Evolutionary conservation across 2,329 filamentous ascomycete species (phyloP).

Genomic region (Plenodomus biglobosus): DNA sequence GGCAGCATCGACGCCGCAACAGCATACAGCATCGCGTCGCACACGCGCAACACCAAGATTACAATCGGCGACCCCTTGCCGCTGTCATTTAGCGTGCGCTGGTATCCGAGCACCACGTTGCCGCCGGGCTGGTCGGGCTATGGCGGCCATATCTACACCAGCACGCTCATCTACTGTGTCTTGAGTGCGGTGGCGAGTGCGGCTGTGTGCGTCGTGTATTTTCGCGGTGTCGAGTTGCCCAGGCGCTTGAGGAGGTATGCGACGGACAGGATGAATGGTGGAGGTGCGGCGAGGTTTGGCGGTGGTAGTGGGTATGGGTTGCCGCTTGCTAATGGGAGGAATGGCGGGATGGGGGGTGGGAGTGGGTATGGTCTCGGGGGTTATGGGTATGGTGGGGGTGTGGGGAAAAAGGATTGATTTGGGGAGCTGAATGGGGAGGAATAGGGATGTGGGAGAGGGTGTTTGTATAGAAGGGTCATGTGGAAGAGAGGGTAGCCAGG

Average conservation of each 20-base stretch:
- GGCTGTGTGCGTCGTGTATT: slow-evolving; percentile 57
- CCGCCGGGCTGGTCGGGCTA: slow-evolving; percentile 59
- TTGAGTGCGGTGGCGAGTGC: slow-evolving; percentile 52
- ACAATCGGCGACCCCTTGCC: slow-evolving; percentile 86
- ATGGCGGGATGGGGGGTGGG: slow-evolving; percentile 46
- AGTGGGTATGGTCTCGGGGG: slow-evolving; percentile 46
- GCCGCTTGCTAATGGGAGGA: slow-evolving; percentile 32
- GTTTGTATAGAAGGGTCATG: too few species aligned
- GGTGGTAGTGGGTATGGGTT: slow-evolving; percentile 37
- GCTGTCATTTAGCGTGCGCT: slow-evolving; percentile 76
- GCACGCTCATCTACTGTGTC: slow-evolving; percentile 54
- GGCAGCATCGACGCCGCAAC: slow-evolving; percentile 85
- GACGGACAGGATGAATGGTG: slow-evolving; percentile 52
- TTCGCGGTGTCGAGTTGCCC: slow-evolving; percentile 55
- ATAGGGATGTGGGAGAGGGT: too few species aligned
- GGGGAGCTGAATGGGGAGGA: not conserved
- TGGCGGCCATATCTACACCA: slow-evolving; percentile 54
- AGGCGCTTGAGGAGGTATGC: slow-evolving; percentile 59
- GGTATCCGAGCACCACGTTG: slow-evolving; percentile 76
- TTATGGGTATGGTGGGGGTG: slow-evolving; percentile 48
- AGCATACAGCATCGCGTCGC: slow-evolving; percentile 78
- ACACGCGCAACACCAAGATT: slow-evolving; percentile 61
- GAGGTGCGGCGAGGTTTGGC: slow-evolving; percentile 24
- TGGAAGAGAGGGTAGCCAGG: too few species aligned
- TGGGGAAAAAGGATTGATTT: slow-evolving; percentile 49